Conservation (phyloP, 1,139 yeast species). For the Williopsis jadinii region DNA sequence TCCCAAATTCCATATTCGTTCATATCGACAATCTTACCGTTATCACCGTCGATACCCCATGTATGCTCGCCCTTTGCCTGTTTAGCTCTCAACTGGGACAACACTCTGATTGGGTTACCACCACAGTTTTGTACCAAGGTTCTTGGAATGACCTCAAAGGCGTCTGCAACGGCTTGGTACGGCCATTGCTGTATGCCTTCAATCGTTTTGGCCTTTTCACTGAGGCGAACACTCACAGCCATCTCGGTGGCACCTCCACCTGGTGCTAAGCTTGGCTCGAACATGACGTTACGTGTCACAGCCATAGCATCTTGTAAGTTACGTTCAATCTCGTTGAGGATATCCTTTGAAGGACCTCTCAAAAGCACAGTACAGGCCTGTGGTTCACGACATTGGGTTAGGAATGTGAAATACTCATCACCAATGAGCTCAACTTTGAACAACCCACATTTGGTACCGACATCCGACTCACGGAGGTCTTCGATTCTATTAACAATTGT, state of each 20-base stretch:
- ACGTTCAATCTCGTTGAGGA: constrained; percentile 91
- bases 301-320: constrained; percentile 99
- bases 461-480: constrained; percentile 83
- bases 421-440: constrained; percentile 94
- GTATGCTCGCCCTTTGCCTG: constrained; percentile 87
- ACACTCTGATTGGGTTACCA: constrained; percentile 85
- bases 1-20: constrained; percentile 96
- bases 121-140: constrained; percentile 97
- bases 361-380: constrained; percentile 89
- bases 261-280: constrained; percentile 91
- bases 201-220: constrained; percentile 86
- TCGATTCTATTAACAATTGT: constrained; percentile 94
- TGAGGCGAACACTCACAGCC: constrained; percentile 87
- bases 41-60: constrained; percentile 91
- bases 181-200: constrained; percentile 99
- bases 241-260: constrained; percentile 99
- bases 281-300: constrained; percentile 89
- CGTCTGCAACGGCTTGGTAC: constrained; percentile 97
- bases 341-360: constrained; percentile 97
- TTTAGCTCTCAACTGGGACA: constrained; percentile 90
- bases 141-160: constrained; percentile 96
- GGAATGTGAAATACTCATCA: constrained; percentile 89
- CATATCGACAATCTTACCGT: constrained; percentile 94
- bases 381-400: constrained; percentile 77
- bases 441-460: constrained; percentile 84